Conservation (phyloP, 768 basidiomycete genomes). For the Phlebiopsis flavidoalba region DNA sequence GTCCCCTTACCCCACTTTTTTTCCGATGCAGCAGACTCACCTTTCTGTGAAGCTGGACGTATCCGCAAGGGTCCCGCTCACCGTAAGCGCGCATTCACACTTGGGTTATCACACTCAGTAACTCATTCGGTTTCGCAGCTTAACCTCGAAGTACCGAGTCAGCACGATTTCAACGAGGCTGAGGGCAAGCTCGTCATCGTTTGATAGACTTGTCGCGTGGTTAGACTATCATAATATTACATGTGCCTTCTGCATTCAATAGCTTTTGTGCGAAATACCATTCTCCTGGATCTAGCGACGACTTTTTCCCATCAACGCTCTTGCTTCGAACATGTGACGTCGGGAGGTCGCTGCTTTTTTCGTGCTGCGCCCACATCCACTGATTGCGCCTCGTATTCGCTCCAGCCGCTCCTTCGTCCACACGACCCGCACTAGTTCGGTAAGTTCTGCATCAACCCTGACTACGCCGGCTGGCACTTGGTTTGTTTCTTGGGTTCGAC, state of each 20-base stretch:
- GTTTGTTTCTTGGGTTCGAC: too few relatives aligned
- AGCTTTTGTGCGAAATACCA: neutral
- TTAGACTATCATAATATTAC: constrained; percentile 10
- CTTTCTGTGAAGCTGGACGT: constrained; percentile 65
- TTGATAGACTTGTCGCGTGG: constrained; percentile 31
- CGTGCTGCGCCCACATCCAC: neutral
- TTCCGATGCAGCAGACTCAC: constrained; percentile 3
- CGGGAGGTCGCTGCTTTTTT: too few relatives aligned
- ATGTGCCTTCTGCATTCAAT: neutral
- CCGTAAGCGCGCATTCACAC: constrained; percentile 45
- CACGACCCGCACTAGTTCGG: too few relatives aligned
- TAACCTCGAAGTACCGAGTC: constrained; percentile 93
- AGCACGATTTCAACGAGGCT: constrained; percentile 81
- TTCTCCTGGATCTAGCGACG: neutral
- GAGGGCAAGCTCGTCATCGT: constrained; percentile 87
- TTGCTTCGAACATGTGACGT: neutral
- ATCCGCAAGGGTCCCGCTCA: constrained; percentile 95
- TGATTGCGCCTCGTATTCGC: neutral
- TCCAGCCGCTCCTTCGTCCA: too few relatives aligned
- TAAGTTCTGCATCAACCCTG: too few relatives aligned
- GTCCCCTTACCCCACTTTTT: constrained; percentile 22
- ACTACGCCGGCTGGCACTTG: too few relatives aligned
- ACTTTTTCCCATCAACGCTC: neutral
- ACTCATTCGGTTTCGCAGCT: constrained; percentile 41
- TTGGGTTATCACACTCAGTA: neutral